phyloP scores from a whole-genome alignment of 306 rosid genomes.

The Prunus mira region DNA sequence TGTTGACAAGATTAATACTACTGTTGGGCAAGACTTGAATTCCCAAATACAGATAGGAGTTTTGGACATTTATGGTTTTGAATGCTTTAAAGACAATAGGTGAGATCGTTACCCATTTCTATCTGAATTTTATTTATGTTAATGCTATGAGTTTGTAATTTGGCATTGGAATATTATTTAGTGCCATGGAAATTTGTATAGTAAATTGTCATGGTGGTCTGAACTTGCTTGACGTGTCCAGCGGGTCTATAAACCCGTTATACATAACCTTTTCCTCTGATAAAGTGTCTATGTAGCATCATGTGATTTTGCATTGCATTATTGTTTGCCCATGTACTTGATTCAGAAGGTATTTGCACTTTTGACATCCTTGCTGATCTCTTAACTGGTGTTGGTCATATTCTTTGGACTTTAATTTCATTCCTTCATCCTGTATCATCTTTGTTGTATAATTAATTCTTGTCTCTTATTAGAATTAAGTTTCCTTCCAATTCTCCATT shows the following conservation, averaged over 20 bases:
- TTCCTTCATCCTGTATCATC: neutral
- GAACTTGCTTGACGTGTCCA: slow-evolving; percentile 5
- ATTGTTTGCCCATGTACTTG: neutral
- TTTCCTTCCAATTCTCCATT: neutral
- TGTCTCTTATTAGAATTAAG: neutral
- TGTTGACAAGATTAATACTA: slow-evolving; percentile 84
- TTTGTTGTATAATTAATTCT: neutral
- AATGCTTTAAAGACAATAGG: slow-evolving; percentile 97
- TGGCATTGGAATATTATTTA: neutral
- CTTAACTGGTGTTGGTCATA: neutral
- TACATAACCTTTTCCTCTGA: neutral
- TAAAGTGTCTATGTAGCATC: neutral
- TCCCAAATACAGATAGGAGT: slow-evolving; percentile 83
- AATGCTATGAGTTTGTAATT: neutral
- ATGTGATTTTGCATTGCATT: neutral
- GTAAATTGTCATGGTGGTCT: neutral
- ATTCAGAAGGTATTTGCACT: neutral
- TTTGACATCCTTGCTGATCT: neutral
- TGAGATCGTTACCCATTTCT: slow-evolving; percentile 14
- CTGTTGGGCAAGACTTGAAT: slow-evolving; percentile 89
- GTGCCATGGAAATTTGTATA: neutral
- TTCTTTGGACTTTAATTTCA: neutral
- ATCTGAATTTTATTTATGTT: neutral
- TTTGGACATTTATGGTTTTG: slow-evolving; percentile 95
- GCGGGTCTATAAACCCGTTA: neutral